These are phyloP conservation scores for Dendrobium huoshanense DNA, from an alignment of 106 monocot genomes.

Conservation along the genomic window DNA sequence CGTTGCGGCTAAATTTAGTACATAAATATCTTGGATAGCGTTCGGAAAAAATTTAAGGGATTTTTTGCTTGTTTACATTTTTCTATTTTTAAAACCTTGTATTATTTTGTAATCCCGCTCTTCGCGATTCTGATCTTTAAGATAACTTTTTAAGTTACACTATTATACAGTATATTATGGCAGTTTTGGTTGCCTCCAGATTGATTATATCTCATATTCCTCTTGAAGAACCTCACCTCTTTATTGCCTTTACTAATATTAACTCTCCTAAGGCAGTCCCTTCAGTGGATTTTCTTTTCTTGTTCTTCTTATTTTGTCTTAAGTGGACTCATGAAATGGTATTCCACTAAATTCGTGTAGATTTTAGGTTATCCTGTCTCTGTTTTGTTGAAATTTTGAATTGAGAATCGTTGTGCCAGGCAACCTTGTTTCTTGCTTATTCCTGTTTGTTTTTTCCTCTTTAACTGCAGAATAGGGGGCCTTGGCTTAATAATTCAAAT, in stretches of 20 bases:
- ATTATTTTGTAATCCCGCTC: not conserved
- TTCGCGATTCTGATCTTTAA: not conserved
- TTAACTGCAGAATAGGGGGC: slow-evolving; percentile 18
- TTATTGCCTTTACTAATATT: not conserved
- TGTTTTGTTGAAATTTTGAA: not conserved
- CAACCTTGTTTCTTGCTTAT: not conserved
- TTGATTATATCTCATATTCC: not conserved
- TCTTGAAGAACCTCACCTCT: not conserved
- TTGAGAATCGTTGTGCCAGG: not conserved
- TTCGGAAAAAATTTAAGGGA: not conserved
- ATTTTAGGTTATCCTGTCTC: not conserved
- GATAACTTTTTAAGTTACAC: not conserved
- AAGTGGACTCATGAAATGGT: not conserved
- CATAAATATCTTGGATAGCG: not conserved
- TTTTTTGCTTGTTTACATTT: not conserved
- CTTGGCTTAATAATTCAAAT: not conserved
- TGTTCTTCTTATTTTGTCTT: not conserved
- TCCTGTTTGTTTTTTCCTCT: not conserved
- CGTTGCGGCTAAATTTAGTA: not conserved
- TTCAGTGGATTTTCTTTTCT: not conserved
- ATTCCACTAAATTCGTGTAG: not conserved
- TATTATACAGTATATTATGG: not conserved
- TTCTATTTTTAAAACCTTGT: not conserved
- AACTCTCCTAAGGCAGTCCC: not conserved
- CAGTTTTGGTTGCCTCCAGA: not conserved